phyloP scores from a whole-genome alignment of 23 red algal genomes.

The Cyanidium caldarium region DNA sequence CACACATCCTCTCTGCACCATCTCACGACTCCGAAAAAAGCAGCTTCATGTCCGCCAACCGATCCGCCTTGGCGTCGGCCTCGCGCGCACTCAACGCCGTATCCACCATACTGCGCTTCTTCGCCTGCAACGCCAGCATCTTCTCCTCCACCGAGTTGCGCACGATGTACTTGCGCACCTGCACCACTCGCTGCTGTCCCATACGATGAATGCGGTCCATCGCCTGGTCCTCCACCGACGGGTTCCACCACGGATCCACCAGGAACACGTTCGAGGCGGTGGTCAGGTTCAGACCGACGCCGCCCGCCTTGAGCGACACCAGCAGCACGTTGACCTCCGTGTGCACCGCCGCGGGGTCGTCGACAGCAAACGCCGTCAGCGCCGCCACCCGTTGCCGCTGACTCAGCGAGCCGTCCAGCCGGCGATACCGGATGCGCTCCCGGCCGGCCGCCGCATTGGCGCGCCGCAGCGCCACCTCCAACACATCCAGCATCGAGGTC shows the following conservation, averaged over 20 bases:
- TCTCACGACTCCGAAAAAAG: neutral
- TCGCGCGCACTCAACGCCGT: neutral
- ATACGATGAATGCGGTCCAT: constrained; percentile 69
- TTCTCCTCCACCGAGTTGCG: constrained; percentile 27
- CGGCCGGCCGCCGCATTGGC: neutral
- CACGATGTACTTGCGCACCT: constrained; percentile 14
- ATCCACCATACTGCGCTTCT: constrained; percentile 9
- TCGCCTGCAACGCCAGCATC: constrained; percentile 17
- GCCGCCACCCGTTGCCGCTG: neutral
- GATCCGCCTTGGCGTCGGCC: neutral
- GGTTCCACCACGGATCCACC: constrained; percentile 73
- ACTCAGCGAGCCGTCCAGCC: constrained; percentile 4
- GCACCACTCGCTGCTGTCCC: constrained; percentile 19
- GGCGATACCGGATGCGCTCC: neutral
- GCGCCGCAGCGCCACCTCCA: constrained; percentile 30
- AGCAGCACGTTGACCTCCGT: constrained; percentile 9
- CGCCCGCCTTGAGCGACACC: constrained; percentile 32
- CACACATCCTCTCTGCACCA: no score
- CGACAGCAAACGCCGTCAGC: neutral
- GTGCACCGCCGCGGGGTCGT: neutral
- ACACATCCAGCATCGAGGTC: constrained; percentile 67
- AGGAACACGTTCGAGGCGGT: constrained; percentile 37
- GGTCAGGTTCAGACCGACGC: constrained; percentile 65
- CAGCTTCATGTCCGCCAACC: neutral
- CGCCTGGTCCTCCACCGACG: constrained; percentile 66